Conservation (phyloP, 2,329 filamentous ascomycete genomes). For the Trichoderma breve region DNA sequence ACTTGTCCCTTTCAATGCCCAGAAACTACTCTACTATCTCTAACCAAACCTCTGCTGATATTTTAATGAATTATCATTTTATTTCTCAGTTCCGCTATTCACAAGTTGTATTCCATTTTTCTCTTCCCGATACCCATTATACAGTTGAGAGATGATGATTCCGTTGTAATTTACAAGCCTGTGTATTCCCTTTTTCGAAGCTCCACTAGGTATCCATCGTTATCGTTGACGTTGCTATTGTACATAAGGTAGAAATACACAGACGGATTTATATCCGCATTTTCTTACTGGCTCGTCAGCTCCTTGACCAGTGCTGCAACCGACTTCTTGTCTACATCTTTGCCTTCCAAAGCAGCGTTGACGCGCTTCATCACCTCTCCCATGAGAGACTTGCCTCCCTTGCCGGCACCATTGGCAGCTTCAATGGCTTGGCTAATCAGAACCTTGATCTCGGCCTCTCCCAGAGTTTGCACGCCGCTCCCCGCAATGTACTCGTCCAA, state of each 20-base stretch:
- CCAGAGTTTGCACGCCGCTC: slow-evolving; percentile 58
- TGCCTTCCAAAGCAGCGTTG: slow-evolving; percentile 56
- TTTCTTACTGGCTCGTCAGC: slow-evolving; percentile 25
- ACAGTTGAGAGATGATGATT: background rate
- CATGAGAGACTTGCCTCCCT: slow-evolving; percentile 46
- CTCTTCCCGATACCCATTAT: background rate
- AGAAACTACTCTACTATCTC: background rate
- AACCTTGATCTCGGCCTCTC: slow-evolving; percentile 56
- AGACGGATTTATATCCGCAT: background rate
- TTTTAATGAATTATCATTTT: background rate
- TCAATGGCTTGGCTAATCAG: slow-evolving; percentile 53
- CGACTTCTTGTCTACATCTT: slow-evolving; percentile 61
- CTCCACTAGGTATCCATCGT: background rate
- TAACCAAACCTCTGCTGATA: background rate
- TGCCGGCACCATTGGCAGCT: slow-evolving; percentile 47
- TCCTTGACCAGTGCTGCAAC: slow-evolving; percentile 62
- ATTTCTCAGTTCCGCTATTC: too few relatives aligned
- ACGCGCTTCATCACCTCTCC: slow-evolving; percentile 65
- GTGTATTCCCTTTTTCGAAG: background rate
- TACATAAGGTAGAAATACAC: background rate
- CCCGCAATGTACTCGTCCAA: slow-evolving; percentile 62
- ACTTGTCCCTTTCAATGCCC: background rate
- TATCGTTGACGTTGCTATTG: background rate
- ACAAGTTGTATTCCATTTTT: background rate
- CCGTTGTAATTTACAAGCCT: background rate